phyloP scores from a whole-genome alignment of 208 protist species.

The Tritrichomonas musculus region DNA sequence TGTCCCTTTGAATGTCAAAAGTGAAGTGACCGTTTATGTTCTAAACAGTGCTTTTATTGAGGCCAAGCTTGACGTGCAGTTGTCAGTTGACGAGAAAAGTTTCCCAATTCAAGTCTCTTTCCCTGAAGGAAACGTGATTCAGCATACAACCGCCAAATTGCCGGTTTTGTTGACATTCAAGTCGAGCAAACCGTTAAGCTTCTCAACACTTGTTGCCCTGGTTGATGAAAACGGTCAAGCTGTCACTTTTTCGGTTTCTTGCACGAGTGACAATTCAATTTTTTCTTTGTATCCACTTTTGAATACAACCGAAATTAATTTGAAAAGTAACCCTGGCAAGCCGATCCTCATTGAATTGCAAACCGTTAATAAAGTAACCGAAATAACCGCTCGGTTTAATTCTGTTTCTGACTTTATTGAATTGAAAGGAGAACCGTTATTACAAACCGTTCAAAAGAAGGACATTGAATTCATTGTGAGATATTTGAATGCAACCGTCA shows the following conservation, averaged over 20 bases:
- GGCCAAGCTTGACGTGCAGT: background rate
- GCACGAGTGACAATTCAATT: conserved; percentile 24
- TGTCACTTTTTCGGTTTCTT: background rate
- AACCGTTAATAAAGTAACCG: background rate
- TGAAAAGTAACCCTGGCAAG: background rate
- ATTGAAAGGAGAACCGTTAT: background rate
- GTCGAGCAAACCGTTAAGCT: background rate
- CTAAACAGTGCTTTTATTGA: background rate
- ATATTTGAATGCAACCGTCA: background rate
- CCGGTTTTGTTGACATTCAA: background rate
- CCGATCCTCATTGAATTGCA: background rate
- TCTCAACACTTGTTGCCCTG: background rate
- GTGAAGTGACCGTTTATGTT: background rate
- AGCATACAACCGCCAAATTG: background rate
- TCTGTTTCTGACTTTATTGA: background rate
- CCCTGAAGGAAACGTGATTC: background rate
- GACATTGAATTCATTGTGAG: background rate
- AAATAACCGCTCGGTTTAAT: background rate
- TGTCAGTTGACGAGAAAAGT: background rate
- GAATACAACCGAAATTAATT: background rate
- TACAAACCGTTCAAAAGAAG: background rate
- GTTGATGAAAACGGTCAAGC: background rate
- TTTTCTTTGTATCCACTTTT: conserved; percentile 3
- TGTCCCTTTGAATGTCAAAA: background rate
- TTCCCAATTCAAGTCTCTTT: background rate